A percentile compares a stretch with the other conserved stretches of the same genome.
Conservation (phyloP, 2,329 filamentous ascomycete species). For the Sporothrix dimorphospora region DNA sequence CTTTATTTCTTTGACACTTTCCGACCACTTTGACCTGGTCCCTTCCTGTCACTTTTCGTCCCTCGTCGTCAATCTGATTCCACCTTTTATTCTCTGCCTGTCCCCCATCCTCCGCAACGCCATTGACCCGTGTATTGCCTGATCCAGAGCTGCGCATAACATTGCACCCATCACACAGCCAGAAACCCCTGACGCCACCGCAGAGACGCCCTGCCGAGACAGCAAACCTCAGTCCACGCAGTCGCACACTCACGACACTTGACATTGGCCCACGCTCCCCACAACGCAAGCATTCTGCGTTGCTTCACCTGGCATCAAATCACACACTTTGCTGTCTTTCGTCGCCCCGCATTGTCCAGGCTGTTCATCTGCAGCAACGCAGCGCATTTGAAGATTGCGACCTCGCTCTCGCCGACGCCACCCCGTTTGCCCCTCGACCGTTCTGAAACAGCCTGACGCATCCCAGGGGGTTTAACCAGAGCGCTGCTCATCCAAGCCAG, state of each 20-base stretch:
- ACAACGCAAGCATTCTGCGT: background rate
- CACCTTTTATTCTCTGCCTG: background rate
- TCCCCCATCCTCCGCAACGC: background rate
- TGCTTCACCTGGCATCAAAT: background rate
- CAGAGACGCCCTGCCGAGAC: constrained; percentile 10
- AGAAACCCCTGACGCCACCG: background rate
- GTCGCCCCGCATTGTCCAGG: background rate
- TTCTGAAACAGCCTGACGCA: constrained; percentile 48
- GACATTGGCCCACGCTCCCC: constrained; percentile 19
- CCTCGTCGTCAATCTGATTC: background rate
- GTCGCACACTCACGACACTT: background rate
- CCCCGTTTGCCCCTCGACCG: constrained; percentile 24
- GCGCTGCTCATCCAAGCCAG: constrained; percentile 19
- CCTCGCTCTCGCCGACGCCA: constrained; percentile 27
- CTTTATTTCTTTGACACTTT: background rate
- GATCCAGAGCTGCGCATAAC: constrained; percentile 20
- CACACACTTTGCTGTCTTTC: background rate
- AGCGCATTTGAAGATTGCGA: constrained; percentile 9
- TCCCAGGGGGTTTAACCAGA: constrained; percentile 36
- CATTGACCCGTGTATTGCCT: constrained; percentile 12
- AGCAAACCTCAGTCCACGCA: constrained; percentile 7
- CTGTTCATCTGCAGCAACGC: background rate
- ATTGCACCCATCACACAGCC: constrained; percentile 6
- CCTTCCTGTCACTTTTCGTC: background rate
- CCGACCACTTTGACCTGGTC: background rate